Evolutionary conservation across 305 asterid species (phyloP).

Genomic region (Solanum hybrid): DNA sequence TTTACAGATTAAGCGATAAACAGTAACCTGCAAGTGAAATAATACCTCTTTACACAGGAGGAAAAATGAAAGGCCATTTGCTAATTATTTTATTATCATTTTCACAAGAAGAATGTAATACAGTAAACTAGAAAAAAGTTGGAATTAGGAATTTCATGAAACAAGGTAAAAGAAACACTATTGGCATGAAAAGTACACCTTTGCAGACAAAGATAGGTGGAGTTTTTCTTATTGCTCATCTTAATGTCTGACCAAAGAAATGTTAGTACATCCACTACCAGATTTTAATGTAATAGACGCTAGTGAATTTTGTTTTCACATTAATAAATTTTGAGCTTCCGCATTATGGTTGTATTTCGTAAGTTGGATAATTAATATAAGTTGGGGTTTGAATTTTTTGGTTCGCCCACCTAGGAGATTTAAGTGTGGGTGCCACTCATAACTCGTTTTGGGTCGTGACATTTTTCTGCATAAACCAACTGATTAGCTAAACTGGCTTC

Average conservation of each 20-base stretch:
- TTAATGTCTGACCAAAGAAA: background rate
- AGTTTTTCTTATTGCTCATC: background rate
- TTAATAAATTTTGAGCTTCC: no score
- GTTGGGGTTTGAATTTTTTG: no score
- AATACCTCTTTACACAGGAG: background rate
- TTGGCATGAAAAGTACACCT: background rate
- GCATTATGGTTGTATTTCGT: no score
- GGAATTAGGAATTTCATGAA: background rate
- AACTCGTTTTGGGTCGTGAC: no score
- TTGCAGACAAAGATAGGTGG: background rate
- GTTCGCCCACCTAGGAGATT: no score
- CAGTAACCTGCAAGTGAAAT: slow-evolving; percentile 49
- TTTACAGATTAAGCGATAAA: slow-evolving; percentile 82
- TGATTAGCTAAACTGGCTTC: background rate
- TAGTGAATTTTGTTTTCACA: no score
- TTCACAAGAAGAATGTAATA: background rate
- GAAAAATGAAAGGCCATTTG: background rate
- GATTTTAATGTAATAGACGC: background rate
- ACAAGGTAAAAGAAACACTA: background rate
- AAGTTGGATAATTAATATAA: no score
- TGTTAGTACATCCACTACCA: background rate
- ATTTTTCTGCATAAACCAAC: background rate
- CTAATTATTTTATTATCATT: background rate
- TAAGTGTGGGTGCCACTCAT: no score
- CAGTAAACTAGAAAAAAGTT: background rate